These are phyloP conservation scores for Panus rudis DNA, from an alignment of 768 basidiomycete species.

Conservation along the genomic window DNA sequence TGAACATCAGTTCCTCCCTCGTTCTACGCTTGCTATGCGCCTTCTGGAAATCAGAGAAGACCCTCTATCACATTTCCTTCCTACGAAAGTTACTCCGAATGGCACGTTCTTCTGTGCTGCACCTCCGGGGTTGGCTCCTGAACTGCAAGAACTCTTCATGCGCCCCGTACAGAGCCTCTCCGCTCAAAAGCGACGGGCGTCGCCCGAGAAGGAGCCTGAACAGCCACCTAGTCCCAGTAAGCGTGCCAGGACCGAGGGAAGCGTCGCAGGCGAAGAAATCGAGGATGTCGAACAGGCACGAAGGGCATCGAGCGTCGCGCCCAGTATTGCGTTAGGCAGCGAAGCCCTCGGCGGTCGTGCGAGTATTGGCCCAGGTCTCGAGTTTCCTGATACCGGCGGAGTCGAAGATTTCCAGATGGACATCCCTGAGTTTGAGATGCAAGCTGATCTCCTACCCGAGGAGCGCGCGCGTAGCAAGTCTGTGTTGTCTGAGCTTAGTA, in stretches of 20 bases:
- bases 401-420: slow-evolving; percentile 73
- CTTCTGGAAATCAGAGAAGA: slow-evolving; percentile 82
- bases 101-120: slow-evolving; percentile 77
- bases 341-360: slow-evolving; percentile 45
- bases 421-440: slow-evolving; percentile 43
- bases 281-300: slow-evolving; percentile 71
- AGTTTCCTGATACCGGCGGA: slow-evolving; percentile 47
- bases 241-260: slow-evolving; percentile 51
- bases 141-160: slow-evolving; percentile 79
- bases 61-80: slow-evolving; percentile 79
- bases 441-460: slow-evolving; percentile 15
- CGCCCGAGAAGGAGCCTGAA: slow-evolving; percentile 39
- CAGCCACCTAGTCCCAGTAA: slow-evolving; percentile 38
- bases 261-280: slow-evolving; percentile 35
- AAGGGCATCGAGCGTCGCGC: slow-evolving; percentile 57
- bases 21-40: slow-evolving; percentile 78
- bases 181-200: slow-evolving; percentile 52
- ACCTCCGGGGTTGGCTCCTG: slow-evolving; percentile 76
- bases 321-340: slow-evolving; percentile 50
- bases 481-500: slow-evolving; percentile 48
- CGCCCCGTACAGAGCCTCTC: slow-evolving; percentile 52
- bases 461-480: slow-evolving; percentile 37
- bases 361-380: slow-evolving; percentile 45
- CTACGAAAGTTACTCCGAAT: slow-evolving; percentile 66
- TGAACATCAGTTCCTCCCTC: slow-evolving; percentile 79